These are phyloP conservation scores for Xanthoparmelia taractica DNA, from an alignment of 495 filamentous ascomycete genomes.

Conservation along the genomic window DNA sequence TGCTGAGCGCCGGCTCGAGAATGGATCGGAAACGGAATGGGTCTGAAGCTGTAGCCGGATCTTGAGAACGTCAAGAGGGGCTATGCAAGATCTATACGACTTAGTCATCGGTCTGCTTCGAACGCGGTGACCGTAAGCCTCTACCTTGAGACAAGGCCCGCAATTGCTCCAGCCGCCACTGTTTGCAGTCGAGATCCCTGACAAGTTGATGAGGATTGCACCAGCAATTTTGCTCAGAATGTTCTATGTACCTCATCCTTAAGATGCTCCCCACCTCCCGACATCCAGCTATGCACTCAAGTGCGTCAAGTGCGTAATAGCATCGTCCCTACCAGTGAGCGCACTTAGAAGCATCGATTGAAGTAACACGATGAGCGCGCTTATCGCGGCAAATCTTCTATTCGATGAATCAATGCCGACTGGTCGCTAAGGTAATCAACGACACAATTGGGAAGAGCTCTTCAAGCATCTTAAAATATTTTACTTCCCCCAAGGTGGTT, in stretches of 20 bases:
- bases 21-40: constrained; percentile 65
- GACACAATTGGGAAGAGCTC: too few species aligned
- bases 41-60: constrained; percentile 90
- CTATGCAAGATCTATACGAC: constrained; percentile 66
- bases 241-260: constrained; percentile 68
- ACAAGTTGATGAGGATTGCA: constrained; percentile 16
- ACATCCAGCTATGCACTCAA: constrained; percentile 56
- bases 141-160: constrained; percentile 81
- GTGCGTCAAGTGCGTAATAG: constrained; percentile 4
- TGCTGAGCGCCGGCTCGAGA: constrained; percentile 42
- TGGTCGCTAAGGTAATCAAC: too few species aligned
- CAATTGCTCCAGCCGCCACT: constrained; percentile 72
- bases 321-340: neutral
- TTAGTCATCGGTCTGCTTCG: neutral
- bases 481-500: too few species aligned
- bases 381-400: neutral
- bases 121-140: neutral
- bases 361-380: too few species aligned
- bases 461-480: too few species aligned
- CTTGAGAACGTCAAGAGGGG: constrained; percentile 91
- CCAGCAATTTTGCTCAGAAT: neutral
- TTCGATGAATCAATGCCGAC: too few species aligned
- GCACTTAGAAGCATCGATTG: neutral
- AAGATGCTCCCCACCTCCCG: constrained; percentile 62
- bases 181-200: constrained; percentile 79